phyloP scores from a whole-genome alignment of 2,329 filamentous ascomycete genomes.

The Pseudogymnoascus sp. region DNA sequence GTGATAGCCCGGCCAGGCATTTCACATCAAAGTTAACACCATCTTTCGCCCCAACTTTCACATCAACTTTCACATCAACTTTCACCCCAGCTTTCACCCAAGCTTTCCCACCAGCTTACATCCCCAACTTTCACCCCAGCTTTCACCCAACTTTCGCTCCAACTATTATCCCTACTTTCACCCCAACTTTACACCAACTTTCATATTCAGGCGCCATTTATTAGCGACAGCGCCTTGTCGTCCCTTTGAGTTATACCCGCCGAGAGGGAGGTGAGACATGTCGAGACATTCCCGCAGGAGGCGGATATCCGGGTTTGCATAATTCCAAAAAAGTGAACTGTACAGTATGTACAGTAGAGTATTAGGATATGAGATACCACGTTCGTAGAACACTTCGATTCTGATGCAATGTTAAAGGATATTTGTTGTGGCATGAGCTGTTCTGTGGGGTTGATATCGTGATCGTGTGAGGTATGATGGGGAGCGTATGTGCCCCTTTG shows the following conservation, averaged over 20 bases:
- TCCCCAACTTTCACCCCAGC: not conserved
- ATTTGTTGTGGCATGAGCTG: not conserved
- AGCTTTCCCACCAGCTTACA: not conserved
- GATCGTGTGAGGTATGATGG: not conserved
- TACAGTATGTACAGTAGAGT: conserved; percentile 8
- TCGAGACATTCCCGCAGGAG: conserved; percentile 2
- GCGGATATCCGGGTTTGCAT: conserved; percentile 4
- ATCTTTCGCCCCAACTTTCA: not conserved
- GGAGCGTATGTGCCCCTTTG: not conserved
- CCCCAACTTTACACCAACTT: conserved; percentile 1
- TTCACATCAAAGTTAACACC: not conserved
- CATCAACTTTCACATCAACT: not conserved
- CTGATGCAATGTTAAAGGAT: not conserved
- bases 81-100: not conserved
- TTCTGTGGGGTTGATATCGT: not conserved
- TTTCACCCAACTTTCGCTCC: not conserved
- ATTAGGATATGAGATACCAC: conserved; percentile 8
- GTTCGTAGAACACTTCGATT: conserved; percentile 8
- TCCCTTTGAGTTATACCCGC: conserved; percentile 6
- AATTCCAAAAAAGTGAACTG: conserved; percentile 3
- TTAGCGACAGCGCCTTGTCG: conserved; percentile 5
- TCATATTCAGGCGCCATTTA: conserved; percentile 5
- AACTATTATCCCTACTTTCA: not conserved
- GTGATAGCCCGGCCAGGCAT: conserved; percentile 5
- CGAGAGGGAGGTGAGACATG: conserved; percentile 5